Base-by-base conservation (phyloP, 2,329 filamentous ascomycete genomes). In the Hymenoscyphus fraxineus region DNA sequence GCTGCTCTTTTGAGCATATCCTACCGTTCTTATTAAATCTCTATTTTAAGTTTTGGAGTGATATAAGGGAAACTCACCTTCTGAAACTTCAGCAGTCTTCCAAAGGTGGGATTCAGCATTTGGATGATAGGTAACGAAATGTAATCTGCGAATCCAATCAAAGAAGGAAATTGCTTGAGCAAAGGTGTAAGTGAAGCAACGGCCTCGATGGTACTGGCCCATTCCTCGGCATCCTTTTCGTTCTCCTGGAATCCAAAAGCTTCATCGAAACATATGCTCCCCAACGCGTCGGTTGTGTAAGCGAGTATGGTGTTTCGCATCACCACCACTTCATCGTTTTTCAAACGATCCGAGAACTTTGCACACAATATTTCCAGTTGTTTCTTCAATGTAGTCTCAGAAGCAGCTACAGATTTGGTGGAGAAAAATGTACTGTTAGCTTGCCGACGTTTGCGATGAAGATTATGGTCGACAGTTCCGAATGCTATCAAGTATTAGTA, bases 361-460 rank as follows among this genome's bases (percentile, higher is more conserved):
- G 15, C 58, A 41, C 64, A 68, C 12, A 68, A 55, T 19, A 68
- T 72, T 57, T 68, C 67, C 19, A 65, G 65, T 66, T 67, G 68
- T 27, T 58, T 62, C 10, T 32, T 64, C 9, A 70, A 61, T 15
- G 69, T 65, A 10, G 68, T 66, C 55, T 73, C 63, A 3, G 72
- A 61, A 15, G 59, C 62, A 2, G 31, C 58, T 12, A 72, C 56
- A 1, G 61, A 66, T 57, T 64, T 55, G 47, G 70, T 72, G 10
- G 70, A 72, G 44, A 73, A 68, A 58, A 72, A 72, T 3, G 67
- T 65, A 35, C 67, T 71, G 9, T 71, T 56, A 16, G 69, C 65
- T 35, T 67, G 64, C 12, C 70, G 66, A 27, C 70, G 67, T 9
- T 64, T 41, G 22, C 70, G 66, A 62, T 73, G 71, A 13, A 65